phyloP scores from a whole-genome alignment of 345 rosid species.

The Eucalyptus guilfoylei region DNA sequence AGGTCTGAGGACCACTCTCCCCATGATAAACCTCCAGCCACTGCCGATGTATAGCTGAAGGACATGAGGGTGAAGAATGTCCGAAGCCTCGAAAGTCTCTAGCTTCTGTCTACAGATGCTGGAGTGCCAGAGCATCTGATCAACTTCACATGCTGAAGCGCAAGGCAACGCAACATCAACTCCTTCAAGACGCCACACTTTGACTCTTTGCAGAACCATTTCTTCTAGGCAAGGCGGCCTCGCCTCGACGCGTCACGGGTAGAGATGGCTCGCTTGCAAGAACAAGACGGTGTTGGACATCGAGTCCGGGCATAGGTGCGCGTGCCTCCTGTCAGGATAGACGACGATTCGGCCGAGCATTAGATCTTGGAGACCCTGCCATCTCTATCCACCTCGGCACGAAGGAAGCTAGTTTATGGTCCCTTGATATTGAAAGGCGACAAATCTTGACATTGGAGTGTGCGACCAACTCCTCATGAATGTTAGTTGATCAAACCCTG shows the following conservation, averaged over 20 bases:
- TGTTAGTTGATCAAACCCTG: neutral
- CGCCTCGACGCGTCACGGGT: fast-evolving
- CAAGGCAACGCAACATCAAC: neutral
- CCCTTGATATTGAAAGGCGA: neutral
- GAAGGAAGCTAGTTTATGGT: fast-evolving
- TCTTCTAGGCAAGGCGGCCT: neutral
- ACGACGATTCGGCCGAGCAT: neutral
- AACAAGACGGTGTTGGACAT: neutral
- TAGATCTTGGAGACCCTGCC: neutral
- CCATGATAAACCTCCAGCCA: neutral
- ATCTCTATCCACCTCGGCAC: neutral
- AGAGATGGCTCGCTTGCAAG: neutral
- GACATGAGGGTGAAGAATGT: neutral
- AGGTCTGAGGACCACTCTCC: neutral
- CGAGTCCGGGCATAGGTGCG: neutral
- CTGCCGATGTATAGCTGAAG: neutral
- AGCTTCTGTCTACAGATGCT: neutral
- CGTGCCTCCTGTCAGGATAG: neutral
- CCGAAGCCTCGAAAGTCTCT: neutral
- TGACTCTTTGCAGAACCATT: neutral
- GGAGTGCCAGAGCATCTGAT: neutral
- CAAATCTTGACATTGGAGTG: neutral
- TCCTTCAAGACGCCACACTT: neutral
- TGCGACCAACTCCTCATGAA: neutral
- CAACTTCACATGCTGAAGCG: neutral